phyloP scores from a whole-genome alignment of 176 grass and related monocot species.

The Eleusine indica region DNA sequence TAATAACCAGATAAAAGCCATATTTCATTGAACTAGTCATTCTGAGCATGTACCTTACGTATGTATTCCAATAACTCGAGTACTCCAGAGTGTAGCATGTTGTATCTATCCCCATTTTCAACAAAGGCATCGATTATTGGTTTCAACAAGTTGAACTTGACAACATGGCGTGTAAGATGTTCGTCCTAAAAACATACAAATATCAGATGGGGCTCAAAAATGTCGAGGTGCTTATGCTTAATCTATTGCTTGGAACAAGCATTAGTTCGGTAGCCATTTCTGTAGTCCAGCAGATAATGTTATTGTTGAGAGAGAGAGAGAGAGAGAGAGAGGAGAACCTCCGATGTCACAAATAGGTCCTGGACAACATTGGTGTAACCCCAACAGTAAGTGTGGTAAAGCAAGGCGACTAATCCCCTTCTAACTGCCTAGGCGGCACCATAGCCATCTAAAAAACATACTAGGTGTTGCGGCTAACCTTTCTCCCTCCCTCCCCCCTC shows the following conservation, averaged over 20 bases:
- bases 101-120: conserved; percentile 89
- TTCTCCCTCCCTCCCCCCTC: too few relatives aligned
- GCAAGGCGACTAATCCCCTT: too few relatives aligned
- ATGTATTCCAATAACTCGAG: conserved; percentile 94
- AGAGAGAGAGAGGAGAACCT: too few relatives aligned
- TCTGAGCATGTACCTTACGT: conserved; percentile 69
- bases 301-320: not conserved
- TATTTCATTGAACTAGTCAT: conserved; percentile 11
- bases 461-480: too few relatives aligned
- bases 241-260: not conserved
- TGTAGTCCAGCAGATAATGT: not conserved
- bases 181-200: conserved; percentile 74
- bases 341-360: too few relatives aligned
- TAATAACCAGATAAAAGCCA: not conserved
- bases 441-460: too few relatives aligned
- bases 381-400: too few relatives aligned
- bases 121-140: conserved; percentile 82
- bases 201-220: conserved; percentile 24
- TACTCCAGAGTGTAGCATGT: conserved; percentile 94
- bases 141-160: conserved; percentile 85
- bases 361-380: too few relatives aligned
- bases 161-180: conserved; percentile 91
- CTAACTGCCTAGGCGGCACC: too few relatives aligned
- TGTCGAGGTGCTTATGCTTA: not conserved
- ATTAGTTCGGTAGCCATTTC: not conserved